phyloP scores from a whole-genome alignment of 352 stramenopile species.

The Phytophthora macrochlamydospora region DNA sequence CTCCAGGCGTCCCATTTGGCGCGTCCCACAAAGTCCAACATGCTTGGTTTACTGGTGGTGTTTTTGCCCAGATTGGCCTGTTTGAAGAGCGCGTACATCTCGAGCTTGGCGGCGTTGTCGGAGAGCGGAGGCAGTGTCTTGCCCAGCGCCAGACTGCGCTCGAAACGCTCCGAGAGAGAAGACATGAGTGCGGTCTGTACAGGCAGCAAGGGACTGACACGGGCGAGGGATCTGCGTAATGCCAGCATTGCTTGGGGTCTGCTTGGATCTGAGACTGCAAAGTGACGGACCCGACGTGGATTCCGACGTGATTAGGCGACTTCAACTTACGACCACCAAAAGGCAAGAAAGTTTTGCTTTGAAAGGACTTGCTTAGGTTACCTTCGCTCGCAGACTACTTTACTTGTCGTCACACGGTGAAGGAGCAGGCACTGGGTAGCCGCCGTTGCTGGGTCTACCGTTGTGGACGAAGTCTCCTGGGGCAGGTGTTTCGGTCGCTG shows the following conservation, averaged over 20 bases:
- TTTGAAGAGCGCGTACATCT: constrained; percentile 90
- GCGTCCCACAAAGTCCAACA: constrained; percentile 84
- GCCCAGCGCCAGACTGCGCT: constrained; percentile 64
- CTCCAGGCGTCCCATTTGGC: constrained; percentile 87
- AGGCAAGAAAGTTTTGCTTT: too few species aligned
- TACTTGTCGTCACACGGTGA: too few species aligned
- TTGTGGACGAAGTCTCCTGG: too few species aligned
- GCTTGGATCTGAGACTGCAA: not conserved
- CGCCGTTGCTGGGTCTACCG: too few species aligned
- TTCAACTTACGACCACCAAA: too few species aligned
- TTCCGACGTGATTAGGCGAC: constrained; percentile 8
- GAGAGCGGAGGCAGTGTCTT: constrained; percentile 73
- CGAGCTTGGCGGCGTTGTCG: constrained; percentile 78
- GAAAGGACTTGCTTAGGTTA: too few species aligned
- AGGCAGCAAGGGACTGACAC: constrained; percentile 2
- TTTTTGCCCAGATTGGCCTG: constrained; percentile 70
- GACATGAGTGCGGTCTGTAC: constrained; percentile 14
- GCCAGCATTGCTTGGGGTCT: constrained; percentile 14
- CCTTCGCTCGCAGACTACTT: too few species aligned
- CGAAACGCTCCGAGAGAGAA: constrained; percentile 52
- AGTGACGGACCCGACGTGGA: constrained; percentile 17
- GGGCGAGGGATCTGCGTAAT: not conserved
- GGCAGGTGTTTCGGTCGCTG: too few species aligned
- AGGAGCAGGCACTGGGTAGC: too few species aligned
- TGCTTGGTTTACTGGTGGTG: constrained; percentile 65